Conservation (phyloP, 805 yeast species). For the Zygotorulaspora danielsina region DNA sequence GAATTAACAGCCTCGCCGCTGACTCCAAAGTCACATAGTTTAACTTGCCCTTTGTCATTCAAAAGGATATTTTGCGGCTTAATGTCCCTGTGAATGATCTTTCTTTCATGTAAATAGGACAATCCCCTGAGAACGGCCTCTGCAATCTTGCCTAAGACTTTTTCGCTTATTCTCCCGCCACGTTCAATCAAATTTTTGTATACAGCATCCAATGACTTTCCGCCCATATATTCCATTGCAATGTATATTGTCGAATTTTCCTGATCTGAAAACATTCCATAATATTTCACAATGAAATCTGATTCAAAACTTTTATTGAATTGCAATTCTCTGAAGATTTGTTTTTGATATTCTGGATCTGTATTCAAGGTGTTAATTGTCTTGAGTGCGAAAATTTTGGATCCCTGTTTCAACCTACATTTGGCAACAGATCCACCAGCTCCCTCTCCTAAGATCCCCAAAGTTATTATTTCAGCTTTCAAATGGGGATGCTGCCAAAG, state of each 20-base stretch:
- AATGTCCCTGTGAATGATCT: slow-evolving; percentile 91
- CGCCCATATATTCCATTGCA: slow-evolving; percentile 97
- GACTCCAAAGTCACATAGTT: slow-evolving; percentile 95
- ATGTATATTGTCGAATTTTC: slow-evolving; percentile 78
- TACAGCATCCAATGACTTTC: slow-evolving; percentile 85
- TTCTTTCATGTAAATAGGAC: slow-evolving; percentile 80
- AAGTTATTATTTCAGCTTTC: slow-evolving; percentile 56
- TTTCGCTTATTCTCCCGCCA: slow-evolving; percentile 88
- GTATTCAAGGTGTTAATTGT: slow-evolving; percentile 42
- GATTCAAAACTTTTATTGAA: slow-evolving; percentile 79
- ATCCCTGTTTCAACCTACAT: slow-evolving; percentile 58
- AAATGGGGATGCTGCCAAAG: slow-evolving; percentile 63
- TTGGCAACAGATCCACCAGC: slow-evolving; percentile 87
- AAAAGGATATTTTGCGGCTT: slow-evolving; percentile 91
- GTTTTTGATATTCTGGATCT: slow-evolving; percentile 82
- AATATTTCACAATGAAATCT: slow-evolving; percentile 83
- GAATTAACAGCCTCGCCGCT: slow-evolving; percentile 96
- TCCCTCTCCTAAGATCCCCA: slow-evolving; percentile 85
- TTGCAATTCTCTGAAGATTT: slow-evolving; percentile 84
- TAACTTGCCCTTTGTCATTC: slow-evolving; percentile 73
- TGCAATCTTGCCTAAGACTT: slow-evolving; percentile 86
- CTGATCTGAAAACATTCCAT: slow-evolving; percentile 84
- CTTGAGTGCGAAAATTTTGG: slow-evolving; percentile 76
- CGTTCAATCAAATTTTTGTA: slow-evolving; percentile 67
- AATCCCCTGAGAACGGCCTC: slow-evolving; percentile 80